Evolutionary conservation across 768 basidiomycete genomes (phyloP), one percentile per base, ranked within the genome.

Genomic region (Termitomyces sp.): DNA sequence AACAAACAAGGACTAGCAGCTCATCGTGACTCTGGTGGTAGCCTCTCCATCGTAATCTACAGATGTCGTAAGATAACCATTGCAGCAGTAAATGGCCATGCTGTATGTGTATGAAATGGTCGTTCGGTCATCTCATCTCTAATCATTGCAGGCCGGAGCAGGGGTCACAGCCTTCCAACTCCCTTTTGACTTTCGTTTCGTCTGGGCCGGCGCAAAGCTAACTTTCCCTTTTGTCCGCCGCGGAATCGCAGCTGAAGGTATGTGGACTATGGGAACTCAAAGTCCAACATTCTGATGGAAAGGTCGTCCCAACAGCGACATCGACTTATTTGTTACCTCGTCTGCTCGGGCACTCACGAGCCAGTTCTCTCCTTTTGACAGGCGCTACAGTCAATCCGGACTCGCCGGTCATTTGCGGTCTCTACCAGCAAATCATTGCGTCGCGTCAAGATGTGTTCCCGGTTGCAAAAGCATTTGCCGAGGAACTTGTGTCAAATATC

Each of bases 61-160:
- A 72, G 73, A 6, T 84, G 80, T 66, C 76, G 81, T 45, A 84
- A 84, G 63, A 72, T 84, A 12, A 76, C 80, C 15, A 75, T 79
- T 37, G 70, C 70, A 37, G 78, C 78, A 14, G 77, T 79, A n/a
- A 79, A 80, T 51, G 78, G 78, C 0, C 76, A 78, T 61, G 78
- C 78, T 5, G 77, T 73, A 57, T 8, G 70, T 63, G 23, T 50
- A 50, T n/a, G 42, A 30, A n/a, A 38, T 42, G n/a, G 35, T 30
- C 4, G 37, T 47, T 54, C 31, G 5, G 33, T 42, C 12, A 41
- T 21, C 33, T 14, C 30, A n/a, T 44, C 31, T 47, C 58, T 37
- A 49, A 50, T 46, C 14, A 15, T 40, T 14, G n/a, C 42, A 75
- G 74, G 75, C 72, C 7, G 77, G 78, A 4, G 68, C 75, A 38